phyloP scores from a whole-genome alignment of 805 yeast species.

The Wickerhamomyces chambardii region DNA sequence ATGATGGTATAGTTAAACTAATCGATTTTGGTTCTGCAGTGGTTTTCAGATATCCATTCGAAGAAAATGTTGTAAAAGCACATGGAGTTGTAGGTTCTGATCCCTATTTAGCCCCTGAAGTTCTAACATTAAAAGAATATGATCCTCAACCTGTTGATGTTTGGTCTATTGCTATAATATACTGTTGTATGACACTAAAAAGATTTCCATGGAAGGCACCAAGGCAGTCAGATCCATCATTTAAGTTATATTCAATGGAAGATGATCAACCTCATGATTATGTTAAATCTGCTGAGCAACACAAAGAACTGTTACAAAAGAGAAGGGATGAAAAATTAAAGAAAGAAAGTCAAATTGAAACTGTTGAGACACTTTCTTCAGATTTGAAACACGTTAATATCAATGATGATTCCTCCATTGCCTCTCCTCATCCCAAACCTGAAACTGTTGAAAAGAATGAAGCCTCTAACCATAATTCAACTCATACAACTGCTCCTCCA shows the following conservation, averaged over 20 bases:
- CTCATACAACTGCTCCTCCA: background rate
- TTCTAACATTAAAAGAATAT: slow-evolving; percentile 43
- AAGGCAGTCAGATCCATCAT: slow-evolving; percentile 58
- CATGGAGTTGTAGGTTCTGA: slow-evolving; percentile 82
- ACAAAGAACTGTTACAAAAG: slow-evolving; percentile 52
- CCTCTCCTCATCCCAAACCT: too few species aligned
- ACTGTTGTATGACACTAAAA: slow-evolving; percentile 80
- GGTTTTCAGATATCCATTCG: slow-evolving; percentile 71
- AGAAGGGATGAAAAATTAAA: slow-evolving; percentile 38
- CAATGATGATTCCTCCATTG: too few species aligned
- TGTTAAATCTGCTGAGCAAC: slow-evolving; percentile 60
- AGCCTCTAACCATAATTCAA: background rate
- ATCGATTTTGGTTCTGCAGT: slow-evolving; percentile 85
- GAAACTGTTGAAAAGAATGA: background rate
- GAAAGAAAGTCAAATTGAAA: slow-evolving; percentile 8
- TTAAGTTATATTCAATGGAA: slow-evolving; percentile 49
- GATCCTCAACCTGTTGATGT: slow-evolving; percentile 76
- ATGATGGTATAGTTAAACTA: slow-evolving; percentile 64
- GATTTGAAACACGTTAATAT: slow-evolving; percentile 8
- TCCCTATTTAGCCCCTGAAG: slow-evolving; percentile 85
- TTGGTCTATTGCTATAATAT: slow-evolving; percentile 80
- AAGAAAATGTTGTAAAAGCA: slow-evolving; percentile 45
- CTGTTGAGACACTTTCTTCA: slow-evolving; percentile 7
- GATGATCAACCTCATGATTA: slow-evolving; percentile 79
- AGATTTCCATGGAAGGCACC: slow-evolving; percentile 89